These are phyloP conservation scores for Saccharomycopsis sp. DNA, from an alignment of 805 yeast species.

Conservation along the genomic window DNA sequence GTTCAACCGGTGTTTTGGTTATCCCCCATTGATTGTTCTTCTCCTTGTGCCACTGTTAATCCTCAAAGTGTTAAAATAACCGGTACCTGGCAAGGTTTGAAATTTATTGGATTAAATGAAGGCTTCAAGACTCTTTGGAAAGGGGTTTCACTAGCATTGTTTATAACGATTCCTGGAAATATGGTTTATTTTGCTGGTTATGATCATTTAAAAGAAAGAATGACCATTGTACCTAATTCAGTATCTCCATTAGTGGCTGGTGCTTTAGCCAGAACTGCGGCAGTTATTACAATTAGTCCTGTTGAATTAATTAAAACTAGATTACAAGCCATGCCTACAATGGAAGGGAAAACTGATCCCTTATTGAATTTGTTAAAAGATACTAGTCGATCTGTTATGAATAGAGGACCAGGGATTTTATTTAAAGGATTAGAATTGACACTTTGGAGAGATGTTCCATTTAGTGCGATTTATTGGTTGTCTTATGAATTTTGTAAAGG, in stretches of 20 bases:
- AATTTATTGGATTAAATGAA: constrained; percentile 55
- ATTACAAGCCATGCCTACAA: constrained; percentile 69
- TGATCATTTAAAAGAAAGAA: constrained; percentile 71
- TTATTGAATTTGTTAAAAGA: constrained; percentile 43
- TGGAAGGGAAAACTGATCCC: constrained; percentile 15
- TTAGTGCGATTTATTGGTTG: constrained; percentile 92
- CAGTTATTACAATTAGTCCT: constrained; percentile 83
- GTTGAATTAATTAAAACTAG: constrained; percentile 81
- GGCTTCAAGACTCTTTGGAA: constrained; percentile 79
- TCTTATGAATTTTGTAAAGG: constrained; percentile 53
- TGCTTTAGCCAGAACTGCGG: constrained; percentile 65
- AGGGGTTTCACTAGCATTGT: constrained; percentile 69
- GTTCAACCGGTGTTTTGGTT: constrained; percentile 21
- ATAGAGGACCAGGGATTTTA: constrained; percentile 50
- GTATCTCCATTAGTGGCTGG: constrained; percentile 81
- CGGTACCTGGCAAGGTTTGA: constrained; percentile 70
- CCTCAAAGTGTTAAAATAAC: constrained; percentile 30
- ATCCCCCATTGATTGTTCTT: constrained; percentile 7
- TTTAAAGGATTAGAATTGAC: constrained; percentile 85
- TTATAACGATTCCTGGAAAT: constrained; percentile 90
- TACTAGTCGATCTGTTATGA: constrained; percentile 36
- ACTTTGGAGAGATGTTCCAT: constrained; percentile 95
- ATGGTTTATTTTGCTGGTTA: constrained; percentile 92
- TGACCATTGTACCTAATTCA: constrained; percentile 29
- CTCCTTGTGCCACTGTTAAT: constrained; percentile 11